These are phyloP conservation scores for Sporothrix variecibatus DNA, from an alignment of 2,329 filamentous ascomycete genomes.

Conservation along the genomic window DNA sequence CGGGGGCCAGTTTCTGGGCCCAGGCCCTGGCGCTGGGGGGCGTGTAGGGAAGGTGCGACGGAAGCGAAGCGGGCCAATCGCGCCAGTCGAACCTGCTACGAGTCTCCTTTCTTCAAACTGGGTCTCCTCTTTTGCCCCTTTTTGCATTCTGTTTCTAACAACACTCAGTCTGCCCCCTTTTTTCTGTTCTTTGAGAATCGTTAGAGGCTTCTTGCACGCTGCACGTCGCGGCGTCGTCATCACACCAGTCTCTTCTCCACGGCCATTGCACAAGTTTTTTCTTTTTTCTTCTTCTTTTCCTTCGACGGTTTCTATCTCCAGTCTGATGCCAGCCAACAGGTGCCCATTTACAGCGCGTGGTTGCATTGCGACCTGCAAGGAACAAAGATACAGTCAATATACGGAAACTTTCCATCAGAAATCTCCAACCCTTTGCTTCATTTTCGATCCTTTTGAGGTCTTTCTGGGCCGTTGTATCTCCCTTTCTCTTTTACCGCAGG, in stretches of 20 bases:
- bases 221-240: conserved; percentile 15
- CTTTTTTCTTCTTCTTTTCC: not conserved
- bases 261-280: not conserved
- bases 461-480: not conserved
- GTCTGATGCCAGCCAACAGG: not conserved
- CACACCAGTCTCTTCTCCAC: conserved; percentile 5
- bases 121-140: not conserved
- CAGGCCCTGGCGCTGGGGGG: not conserved
- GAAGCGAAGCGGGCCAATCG: conserved; percentile 21
- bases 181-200: not conserved
- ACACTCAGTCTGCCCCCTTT: not conserved
- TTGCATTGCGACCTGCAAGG: not conserved
- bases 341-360: not conserved
- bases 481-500: not conserved
- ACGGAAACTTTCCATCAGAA: not conserved
- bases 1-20: not conserved
- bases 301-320: not conserved
- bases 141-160: not conserved
- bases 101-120: conserved; percentile 21
- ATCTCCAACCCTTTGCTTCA: not conserved
- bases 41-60: conserved; percentile 9
- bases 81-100: not conserved
- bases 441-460: not conserved
- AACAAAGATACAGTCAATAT: not conserved
- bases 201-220: not conserved